phyloP scores from a whole-genome alignment of 2,329 filamentous ascomycete genomes.

The Geoglossum cookeanum region DNA sequence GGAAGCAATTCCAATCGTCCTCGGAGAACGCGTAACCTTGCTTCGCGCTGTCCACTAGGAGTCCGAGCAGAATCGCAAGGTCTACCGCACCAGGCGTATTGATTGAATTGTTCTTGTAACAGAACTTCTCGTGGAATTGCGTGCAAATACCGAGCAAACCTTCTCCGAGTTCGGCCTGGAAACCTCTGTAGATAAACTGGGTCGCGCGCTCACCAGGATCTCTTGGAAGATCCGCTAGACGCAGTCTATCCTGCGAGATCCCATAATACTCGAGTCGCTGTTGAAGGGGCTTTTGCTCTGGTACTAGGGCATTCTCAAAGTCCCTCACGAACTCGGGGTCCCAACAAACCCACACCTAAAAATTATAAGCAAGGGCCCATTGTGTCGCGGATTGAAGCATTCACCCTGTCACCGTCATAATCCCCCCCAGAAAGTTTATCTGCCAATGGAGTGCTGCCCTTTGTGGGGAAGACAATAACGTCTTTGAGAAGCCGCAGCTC shows the following conservation, averaged over 20 bases:
- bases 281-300: conserved; percentile 26
- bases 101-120: conserved; percentile 35
- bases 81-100: conserved; percentile 17
- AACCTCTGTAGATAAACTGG: conserved; percentile 1
- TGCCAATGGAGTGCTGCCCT: conserved; percentile 43
- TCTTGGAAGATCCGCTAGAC: conserved; percentile 27
- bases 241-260: conserved; percentile 29
- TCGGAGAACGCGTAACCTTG: conserved; percentile 23
- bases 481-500: conserved; percentile 52
- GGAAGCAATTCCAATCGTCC: conserved; percentile 20
- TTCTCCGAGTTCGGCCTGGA: conserved; percentile 34
- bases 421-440: conserved; percentile 59
- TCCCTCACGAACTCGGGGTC: conserved; percentile 43
- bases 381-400: neutral
- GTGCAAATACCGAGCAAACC: conserved; percentile 46
- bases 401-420: conserved; percentile 55
- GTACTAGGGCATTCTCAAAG: conserved; percentile 43
- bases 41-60: conserved; percentile 28
- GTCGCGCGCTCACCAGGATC: conserved; percentile 7
- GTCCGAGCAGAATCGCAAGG: conserved; percentile 23
- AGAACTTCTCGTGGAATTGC: conserved; percentile 40
- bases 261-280: conserved; percentile 27
- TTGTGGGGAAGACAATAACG: conserved; percentile 56
- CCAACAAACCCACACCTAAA: conserved; percentile 52
- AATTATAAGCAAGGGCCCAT: neutral